phyloP scores from a whole-genome alignment of 2,329 filamentous ascomycete genomes.

The Penicillium oxalicum region DNA sequence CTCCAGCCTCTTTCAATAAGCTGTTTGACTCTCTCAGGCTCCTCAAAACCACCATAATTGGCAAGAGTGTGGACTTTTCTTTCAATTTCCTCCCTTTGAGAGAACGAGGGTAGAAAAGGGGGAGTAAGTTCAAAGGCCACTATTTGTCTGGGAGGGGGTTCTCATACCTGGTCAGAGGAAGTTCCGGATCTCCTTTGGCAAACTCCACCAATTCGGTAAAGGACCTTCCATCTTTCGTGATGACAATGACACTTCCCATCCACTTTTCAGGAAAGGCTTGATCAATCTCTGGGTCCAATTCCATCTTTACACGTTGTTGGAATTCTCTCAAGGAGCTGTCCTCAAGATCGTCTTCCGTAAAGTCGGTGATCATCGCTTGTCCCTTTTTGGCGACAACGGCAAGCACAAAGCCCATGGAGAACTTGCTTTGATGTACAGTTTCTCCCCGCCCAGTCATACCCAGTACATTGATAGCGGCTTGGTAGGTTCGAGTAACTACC shows the following conservation, averaged over 20 bases:
- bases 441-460: constrained; percentile 24
- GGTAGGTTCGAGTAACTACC: constrained; percentile 23
- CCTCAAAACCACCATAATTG: constrained; percentile 19
- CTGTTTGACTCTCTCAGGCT: constrained; percentile 12
- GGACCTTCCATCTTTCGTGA: constrained; percentile 16
- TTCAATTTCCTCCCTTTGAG: constrained; percentile 16
- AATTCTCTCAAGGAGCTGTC: constrained; percentile 22
- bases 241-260: constrained; percentile 26
- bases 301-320: constrained; percentile 25
- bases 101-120: background rate
- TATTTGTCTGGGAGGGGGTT: too few species aligned
- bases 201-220: constrained; percentile 21
- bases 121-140: too few species aligned
- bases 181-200: constrained; percentile 26
- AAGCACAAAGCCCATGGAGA: constrained; percentile 32
- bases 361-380: constrained; percentile 28
- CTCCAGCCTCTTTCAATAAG: constrained; percentile 20
- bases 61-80: constrained; percentile 17
- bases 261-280: constrained; percentile 23
- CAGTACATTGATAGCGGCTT: constrained; percentile 28
- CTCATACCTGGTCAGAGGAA: constrained; percentile 23
- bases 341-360: constrained; percentile 23
- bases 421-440: constrained; percentile 32
- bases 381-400: constrained; percentile 29
- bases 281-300: constrained; percentile 24